phyloP scores from a whole-genome alignment of 2,329 filamentous ascomycete genomes.

The Magnaporthales sp. region DNA sequence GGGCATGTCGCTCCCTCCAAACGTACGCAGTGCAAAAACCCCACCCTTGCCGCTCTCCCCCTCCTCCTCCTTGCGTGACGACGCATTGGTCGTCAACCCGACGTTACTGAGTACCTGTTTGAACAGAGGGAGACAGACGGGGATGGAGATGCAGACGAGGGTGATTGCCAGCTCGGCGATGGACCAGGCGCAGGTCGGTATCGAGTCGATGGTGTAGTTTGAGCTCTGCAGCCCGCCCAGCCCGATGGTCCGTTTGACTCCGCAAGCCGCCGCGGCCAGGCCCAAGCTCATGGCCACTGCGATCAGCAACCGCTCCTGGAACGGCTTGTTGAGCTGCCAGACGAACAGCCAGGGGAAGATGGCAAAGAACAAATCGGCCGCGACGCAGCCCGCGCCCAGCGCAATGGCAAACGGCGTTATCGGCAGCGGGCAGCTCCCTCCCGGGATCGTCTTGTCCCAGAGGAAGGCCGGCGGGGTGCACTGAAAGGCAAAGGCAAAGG shows the following conservation, averaged over 20 bases:
- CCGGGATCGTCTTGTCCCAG: slow-evolving; percentile 25
- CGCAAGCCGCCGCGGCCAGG: slow-evolving; percentile 21
- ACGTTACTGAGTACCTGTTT: background rate
- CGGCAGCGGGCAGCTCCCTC: slow-evolving; percentile 23
- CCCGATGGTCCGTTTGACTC: slow-evolving; percentile 14
- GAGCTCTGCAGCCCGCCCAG: slow-evolving; percentile 1
- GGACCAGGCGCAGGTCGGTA: slow-evolving; percentile 9
- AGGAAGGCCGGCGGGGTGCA: slow-evolving; percentile 23
- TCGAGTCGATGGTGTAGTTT: slow-evolving; percentile 4
- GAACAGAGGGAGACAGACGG: slow-evolving; percentile 6
- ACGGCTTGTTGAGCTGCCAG: slow-evolving; percentile 33
- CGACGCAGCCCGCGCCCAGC: slow-evolving; percentile 26
- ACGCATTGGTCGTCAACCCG: background rate
- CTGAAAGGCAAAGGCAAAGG: slow-evolving; percentile 29
- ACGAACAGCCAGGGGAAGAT: slow-evolving; percentile 33
- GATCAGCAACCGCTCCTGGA: slow-evolving; percentile 32
- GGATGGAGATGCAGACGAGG: slow-evolving; percentile 8
- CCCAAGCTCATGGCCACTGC: slow-evolving; percentile 26
- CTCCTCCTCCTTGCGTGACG: background rate
- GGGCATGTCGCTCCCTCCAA: background rate
- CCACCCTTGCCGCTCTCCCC: too few relatives aligned
- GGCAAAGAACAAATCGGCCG: slow-evolving; percentile 29
- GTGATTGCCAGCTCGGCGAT: slow-evolving; percentile 9
- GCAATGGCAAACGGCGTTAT: slow-evolving; percentile 27
- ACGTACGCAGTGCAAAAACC: background rate